Evolutionary conservation across 495 filamentous ascomycete genomes (phyloP).

Genomic region (Hypoxylon fuscum): DNA sequence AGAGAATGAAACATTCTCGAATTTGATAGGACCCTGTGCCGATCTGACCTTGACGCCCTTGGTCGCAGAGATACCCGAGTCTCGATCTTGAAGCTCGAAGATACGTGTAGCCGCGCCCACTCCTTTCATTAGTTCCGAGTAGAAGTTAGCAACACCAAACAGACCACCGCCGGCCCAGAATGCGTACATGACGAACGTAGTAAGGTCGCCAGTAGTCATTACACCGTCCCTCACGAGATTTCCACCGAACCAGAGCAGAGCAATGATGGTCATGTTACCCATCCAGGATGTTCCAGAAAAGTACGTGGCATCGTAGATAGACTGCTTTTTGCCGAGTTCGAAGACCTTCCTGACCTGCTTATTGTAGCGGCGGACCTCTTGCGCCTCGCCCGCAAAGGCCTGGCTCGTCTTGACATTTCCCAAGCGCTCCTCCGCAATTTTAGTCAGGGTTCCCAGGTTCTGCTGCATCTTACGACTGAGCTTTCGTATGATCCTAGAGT

Average conservation of each 20-base stretch:
- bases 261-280: constrained; percentile 94
- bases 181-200: constrained; percentile 98
- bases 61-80: constrained; percentile 85
- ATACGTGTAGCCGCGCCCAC: constrained; percentile 93
- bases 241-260: constrained; percentile 90
- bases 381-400: constrained; percentile 90
- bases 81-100: constrained; percentile 94
- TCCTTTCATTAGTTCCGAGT: constrained; percentile 98
- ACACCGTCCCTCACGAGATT: constrained; percentile 85
- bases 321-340: constrained; percentile 82
- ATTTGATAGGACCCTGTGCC: constrained; percentile 86
- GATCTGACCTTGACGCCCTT: constrained; percentile 78
- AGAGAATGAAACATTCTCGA: constrained; percentile 83
- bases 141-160: constrained; percentile 93
- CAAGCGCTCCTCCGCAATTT: constrained; percentile 94
- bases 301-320: constrained; percentile 88
- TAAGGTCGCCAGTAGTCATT: constrained; percentile 90
- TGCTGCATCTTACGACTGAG: constrained; percentile 91
- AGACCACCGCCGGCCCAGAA: constrained; percentile 91
- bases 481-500: constrained; percentile 85
- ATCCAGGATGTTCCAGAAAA: constrained; percentile 88
- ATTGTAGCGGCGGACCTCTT: constrained; percentile 92
- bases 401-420: constrained; percentile 96
- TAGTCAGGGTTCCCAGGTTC: constrained; percentile 88
- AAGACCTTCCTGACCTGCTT: constrained; percentile 92